Percentiles rank a stretch among this genome's conserved stretches.
These are phyloP conservation scores for Calonectria pseudoturangicola DNA, from an alignment of 2,329 filamentous ascomycete genomes.

Conservation along the genomic window DNA sequence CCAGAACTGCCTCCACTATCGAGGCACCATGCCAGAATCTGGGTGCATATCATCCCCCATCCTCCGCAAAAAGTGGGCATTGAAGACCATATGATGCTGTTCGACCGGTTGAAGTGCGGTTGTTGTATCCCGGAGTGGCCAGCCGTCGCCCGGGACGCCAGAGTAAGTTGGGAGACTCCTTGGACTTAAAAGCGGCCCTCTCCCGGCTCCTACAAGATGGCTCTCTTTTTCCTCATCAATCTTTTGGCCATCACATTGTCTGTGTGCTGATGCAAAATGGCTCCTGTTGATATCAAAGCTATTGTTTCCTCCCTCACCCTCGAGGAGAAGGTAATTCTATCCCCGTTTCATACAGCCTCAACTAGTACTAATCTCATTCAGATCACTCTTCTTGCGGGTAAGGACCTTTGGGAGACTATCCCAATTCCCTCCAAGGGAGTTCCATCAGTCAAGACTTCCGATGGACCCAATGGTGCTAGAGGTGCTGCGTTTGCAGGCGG, in stretches of 20 bases:
- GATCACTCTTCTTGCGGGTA: conserved; percentile 53
- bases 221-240: conserved; percentile 32
- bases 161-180: conserved; percentile 2
- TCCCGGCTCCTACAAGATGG: conserved; percentile 41
- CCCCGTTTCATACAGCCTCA: not conserved
- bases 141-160: conserved; percentile 26
- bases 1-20: conserved; percentile 36
- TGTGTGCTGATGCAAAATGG: conserved; percentile 45
- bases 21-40: conserved; percentile 22
- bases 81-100: conserved; percentile 32
- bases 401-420: conserved; percentile 54
- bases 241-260: conserved; percentile 33
- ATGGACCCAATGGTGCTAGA: conserved; percentile 54
- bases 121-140: conserved; percentile 20
- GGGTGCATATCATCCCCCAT: conserved; percentile 17
- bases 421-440: conserved; percentile 52
- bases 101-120: conserved; percentile 37
- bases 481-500: conserved; percentile 51
- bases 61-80: conserved; percentile 40
- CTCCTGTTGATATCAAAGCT: conserved; percentile 53
- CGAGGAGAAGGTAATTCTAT: conserved; percentile 56
- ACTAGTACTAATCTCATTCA: conserved; percentile 23
- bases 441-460: conserved; percentile 51
- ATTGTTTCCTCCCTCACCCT: conserved; percentile 56
- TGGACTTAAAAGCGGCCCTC: conserved; percentile 47